Conservation (phyloP, 2,329 filamentous ascomycete species). For the Fusarium sp. region DNA sequence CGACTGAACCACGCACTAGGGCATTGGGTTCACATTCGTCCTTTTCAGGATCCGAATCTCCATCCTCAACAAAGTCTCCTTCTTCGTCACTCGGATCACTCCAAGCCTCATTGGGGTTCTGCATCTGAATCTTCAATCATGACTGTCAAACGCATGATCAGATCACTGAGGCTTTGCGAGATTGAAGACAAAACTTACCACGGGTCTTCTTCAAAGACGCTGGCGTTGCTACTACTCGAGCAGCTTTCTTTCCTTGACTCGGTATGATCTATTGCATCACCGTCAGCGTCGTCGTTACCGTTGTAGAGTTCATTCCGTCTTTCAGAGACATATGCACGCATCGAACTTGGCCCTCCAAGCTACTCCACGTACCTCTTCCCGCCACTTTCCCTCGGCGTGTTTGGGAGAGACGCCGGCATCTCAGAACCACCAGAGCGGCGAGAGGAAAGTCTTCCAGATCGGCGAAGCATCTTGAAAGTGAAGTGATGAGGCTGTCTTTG, state of each 20-base stretch:
- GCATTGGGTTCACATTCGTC: no score
- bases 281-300: not conserved
- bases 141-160: not conserved
- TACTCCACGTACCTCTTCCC: not conserved
- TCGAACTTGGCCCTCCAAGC: no score
- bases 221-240: no score
- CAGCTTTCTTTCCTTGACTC: no score
- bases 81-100: no score
- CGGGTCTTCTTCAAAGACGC: not conserved
- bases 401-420: not conserved
- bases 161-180: not conserved
- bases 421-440: not conserved
- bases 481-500: not conserved
- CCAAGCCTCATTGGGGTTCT: no score
- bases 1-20: no score
- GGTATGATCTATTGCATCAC: not conserved
- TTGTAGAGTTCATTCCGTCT: not conserved
- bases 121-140: not conserved
- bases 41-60: no score
- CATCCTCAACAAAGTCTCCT: no score
- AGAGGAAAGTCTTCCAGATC: not conserved
- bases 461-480: not conserved
- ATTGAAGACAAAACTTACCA: not conserved
- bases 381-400: not conserved
- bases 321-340: not conserved